A percentile compares a stretch with the other conserved stretches of the same genome.
These are phyloP conservation scores for Hygrocybe punicea DNA, from an alignment of 768 basidiomycete genomes.

Conservation along the genomic window DNA sequence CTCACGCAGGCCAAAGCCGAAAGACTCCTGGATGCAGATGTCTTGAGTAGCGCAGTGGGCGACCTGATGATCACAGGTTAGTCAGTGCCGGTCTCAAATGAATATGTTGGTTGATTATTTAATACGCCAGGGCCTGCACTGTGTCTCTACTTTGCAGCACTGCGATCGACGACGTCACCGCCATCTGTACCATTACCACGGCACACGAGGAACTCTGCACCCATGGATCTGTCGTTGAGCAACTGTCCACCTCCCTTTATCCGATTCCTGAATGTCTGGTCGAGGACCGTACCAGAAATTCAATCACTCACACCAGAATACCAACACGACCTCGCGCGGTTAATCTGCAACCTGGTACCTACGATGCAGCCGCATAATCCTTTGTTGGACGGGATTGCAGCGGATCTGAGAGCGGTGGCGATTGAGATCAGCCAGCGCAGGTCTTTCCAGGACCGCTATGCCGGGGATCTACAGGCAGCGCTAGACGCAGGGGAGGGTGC, in stretches of 20 bases:
- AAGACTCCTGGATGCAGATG: constrained; percentile 63
- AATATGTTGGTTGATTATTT: neutral
- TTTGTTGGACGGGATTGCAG: constrained; percentile 59
- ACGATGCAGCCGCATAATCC: constrained; percentile 41
- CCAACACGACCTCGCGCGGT: constrained; percentile 79
- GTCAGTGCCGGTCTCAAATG: constrained; percentile 10
- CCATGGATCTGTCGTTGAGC: constrained; percentile 55
- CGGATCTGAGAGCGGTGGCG: constrained; percentile 78
- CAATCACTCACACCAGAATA: constrained; percentile 58
- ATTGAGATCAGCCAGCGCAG: constrained; percentile 84
- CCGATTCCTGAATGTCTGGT: constrained; percentile 73
- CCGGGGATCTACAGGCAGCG: constrained; percentile 70
- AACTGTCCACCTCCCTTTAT: constrained; percentile 72
- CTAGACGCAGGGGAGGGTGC: constrained; percentile 56
- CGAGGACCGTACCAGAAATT: constrained; percentile 58
- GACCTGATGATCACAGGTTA: constrained; percentile 85
- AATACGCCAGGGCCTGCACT: constrained; percentile 69
- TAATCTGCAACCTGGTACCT: constrained; percentile 65
- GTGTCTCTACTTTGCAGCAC: constrained; percentile 80
- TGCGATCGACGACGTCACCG: constrained; percentile 69
- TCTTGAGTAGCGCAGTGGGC: constrained; percentile 72
- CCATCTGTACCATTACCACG: constrained; percentile 80
- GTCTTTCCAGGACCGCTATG: constrained; percentile 79
- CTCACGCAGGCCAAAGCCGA: constrained; percentile 77
- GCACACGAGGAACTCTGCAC: constrained; percentile 41